Evolutionary conservation across 2,329 filamentous ascomycete species (phyloP).

Genomic region (Cladorrhinum sp.): DNA sequence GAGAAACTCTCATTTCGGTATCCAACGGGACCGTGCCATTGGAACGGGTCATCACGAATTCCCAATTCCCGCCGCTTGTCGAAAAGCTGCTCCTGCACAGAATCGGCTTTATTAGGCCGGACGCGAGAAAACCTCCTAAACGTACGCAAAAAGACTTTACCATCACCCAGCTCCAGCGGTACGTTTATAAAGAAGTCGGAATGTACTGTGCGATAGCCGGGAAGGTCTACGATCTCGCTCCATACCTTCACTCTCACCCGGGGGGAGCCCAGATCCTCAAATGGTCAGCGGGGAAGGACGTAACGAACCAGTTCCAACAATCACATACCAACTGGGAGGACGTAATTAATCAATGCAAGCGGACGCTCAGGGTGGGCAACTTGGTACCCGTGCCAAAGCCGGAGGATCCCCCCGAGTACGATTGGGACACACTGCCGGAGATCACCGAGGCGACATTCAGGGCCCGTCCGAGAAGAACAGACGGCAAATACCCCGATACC

Average conservation of each 20-base stretch:
- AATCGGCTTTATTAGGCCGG: slow-evolving; percentile 7
- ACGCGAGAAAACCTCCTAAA: background rate
- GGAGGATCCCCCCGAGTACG: too few relatives aligned
- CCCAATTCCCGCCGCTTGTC: background rate
- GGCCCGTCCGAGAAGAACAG: background rate
- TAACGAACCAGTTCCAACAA: background rate
- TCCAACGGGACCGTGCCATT: background rate
- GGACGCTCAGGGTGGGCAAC: background rate
- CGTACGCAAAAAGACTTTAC: slow-evolving; percentile 3
- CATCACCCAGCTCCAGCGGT: background rate
- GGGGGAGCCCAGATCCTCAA: slow-evolving; percentile 9
- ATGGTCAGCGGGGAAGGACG: slow-evolving; percentile 5
- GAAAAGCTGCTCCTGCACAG: background rate
- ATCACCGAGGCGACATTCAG: background rate
- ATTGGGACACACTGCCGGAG: background rate
- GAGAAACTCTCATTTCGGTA: background rate
- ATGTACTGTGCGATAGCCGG: slow-evolving; percentile 13
- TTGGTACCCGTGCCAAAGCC: background rate
- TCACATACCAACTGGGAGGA: background rate
- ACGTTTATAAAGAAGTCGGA: slow-evolving; percentile 9
- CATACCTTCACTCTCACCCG: slow-evolving; percentile 12
- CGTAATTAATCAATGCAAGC: background rate
- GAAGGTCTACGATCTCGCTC: slow-evolving; percentile 8
- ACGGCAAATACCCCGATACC: background rate
- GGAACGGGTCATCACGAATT: background rate